Base-by-base conservation (phyloP, 2,329 filamentous ascomycete species). In the Aureobasidium sp. region DNA sequence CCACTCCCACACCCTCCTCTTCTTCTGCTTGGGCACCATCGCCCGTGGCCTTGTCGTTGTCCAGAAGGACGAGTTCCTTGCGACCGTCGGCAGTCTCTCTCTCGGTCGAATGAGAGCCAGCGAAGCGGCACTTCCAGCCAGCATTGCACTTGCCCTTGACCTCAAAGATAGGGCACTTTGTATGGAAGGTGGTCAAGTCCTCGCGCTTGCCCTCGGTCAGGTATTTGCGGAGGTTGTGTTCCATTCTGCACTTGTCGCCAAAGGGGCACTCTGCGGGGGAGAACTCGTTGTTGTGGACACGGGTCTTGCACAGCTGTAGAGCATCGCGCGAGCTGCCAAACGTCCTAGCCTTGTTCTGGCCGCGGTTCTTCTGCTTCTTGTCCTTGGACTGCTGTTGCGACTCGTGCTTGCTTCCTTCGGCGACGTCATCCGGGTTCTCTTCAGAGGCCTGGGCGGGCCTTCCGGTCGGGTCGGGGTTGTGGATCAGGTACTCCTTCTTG, bases 111-210 rank as follows among this genome's bases (percentile, higher is more conserved):
- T 99, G 94, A 64, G 90, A 95, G 64, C 82, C 82, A 35, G 90
- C 88, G 69, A 96, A 95, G 23, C 93, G 87, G 72, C 94, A 99
- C 72, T 93, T 95, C 92, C 93, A 99, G 6, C 94, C 94, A 15
- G 87, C 84, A 51, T 83, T 81, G 68, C 94, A 99, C 63, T 80
- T 84, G 13, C 92, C 92, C 64, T 87, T 83, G 17, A 79, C 78
- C 65, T 89, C 86, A 73, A 85, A 96, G 9, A 95, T 82, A 0
- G 92, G 93, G 69, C 94, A 99, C 63, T 87, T 79, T 7, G 89
- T 88, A 43, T 79, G 81, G 68, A 95, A 87, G 0, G 88, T 90
- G 5, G 81, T 81, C 40, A 96, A 79, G 69, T 97, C 90, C 62
- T 84, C 84, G 46, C 90, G 84, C 65, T 93, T 92, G 63, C 91